These are phyloP conservation scores for Sporothrix pseudoabietina DNA, from an alignment of 2,329 filamentous ascomycete genomes.

Conservation along the genomic window DNA sequence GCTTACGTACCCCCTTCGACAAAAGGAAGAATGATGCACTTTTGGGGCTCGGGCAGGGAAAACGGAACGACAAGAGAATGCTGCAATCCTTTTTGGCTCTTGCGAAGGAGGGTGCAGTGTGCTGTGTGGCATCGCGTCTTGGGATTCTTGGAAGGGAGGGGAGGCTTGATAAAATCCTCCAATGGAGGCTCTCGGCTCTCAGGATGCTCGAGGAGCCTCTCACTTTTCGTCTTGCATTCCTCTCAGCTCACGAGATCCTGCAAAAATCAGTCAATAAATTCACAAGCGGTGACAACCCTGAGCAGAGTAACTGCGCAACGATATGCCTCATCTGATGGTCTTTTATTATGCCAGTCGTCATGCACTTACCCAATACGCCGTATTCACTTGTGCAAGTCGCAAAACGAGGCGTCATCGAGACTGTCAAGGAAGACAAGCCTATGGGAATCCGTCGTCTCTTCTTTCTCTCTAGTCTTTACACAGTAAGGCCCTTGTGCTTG, in stretches of 20 bases:
- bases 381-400: neutral
- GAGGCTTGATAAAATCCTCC: conserved; percentile 1
- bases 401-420: neutral
- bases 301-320: neutral
- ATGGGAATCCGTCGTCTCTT: neutral
- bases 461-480: neutral
- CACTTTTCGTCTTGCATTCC: neutral
- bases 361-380: neutral
- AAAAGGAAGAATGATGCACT: neutral
- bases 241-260: neutral
- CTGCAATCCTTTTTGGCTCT: neutral
- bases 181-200: neutral
- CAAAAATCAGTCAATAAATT: neutral
- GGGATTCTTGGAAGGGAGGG: neutral
- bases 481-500: neutral
- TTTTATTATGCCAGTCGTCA: neutral
- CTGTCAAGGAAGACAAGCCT: neutral
- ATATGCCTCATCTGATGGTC: neutral
- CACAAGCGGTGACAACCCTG: neutral
- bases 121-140: neutral
- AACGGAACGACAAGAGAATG: conserved; percentile 4
- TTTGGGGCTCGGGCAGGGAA: neutral
- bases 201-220: neutral
- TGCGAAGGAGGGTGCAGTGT: neutral
- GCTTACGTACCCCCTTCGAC: conserved; percentile 26